Evolutionary conservation across 352 stramenopile species (phyloP).

Genomic region (Phytopythium oedochilum): DNA sequence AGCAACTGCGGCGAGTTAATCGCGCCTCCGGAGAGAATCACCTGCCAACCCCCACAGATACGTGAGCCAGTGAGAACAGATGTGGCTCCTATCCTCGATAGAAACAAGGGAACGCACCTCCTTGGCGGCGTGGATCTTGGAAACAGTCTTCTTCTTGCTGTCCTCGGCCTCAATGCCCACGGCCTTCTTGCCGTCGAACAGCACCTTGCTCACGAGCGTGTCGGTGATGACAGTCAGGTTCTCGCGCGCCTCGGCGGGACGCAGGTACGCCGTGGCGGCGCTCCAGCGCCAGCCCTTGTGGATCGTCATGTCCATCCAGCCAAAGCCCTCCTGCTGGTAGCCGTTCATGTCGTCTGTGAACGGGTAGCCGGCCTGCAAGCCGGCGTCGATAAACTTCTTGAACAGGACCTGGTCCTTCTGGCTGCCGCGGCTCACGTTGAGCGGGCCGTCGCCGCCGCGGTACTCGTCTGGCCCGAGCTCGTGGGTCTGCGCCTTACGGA

Average conservation of each 20-base stretch:
- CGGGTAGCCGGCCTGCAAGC: slow-evolving; percentile 78
- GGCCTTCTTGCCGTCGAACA: slow-evolving; percentile 79
- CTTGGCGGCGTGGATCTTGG: slow-evolving; percentile 61
- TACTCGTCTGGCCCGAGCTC: slow-evolving; percentile 75
- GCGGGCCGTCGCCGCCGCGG: slow-evolving; percentile 73
- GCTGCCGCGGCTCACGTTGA: slow-evolving; percentile 73
- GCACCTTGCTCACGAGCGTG: slow-evolving; percentile 78
- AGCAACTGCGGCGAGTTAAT: slow-evolving; percentile 89
- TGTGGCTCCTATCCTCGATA: no score
- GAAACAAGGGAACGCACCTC: slow-evolving; percentile 23
- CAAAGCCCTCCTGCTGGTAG: slow-evolving; percentile 87
- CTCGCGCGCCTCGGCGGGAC: slow-evolving; percentile 51
- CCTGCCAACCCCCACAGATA: slow-evolving; percentile 6
- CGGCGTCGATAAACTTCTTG: slow-evolving; percentile 87
- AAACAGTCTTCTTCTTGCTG: slow-evolving; percentile 46
- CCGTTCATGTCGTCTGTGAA: slow-evolving; percentile 90
- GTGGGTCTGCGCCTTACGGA: slow-evolving; percentile 81
- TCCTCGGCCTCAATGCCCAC: slow-evolving; percentile 71
- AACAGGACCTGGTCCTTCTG: slow-evolving; percentile 85
- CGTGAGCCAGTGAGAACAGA: background rate
- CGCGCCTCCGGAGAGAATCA: slow-evolving; percentile 84
- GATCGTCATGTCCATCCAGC: slow-evolving; percentile 89
- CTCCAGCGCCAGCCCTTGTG: slow-evolving; percentile 81
- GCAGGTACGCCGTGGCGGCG: slow-evolving; percentile 69
- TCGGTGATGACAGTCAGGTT: slow-evolving; percentile 80